phyloP scores from a whole-genome alignment of 768 basidiomycete genomes.

The Suillus spraguei region DNA sequence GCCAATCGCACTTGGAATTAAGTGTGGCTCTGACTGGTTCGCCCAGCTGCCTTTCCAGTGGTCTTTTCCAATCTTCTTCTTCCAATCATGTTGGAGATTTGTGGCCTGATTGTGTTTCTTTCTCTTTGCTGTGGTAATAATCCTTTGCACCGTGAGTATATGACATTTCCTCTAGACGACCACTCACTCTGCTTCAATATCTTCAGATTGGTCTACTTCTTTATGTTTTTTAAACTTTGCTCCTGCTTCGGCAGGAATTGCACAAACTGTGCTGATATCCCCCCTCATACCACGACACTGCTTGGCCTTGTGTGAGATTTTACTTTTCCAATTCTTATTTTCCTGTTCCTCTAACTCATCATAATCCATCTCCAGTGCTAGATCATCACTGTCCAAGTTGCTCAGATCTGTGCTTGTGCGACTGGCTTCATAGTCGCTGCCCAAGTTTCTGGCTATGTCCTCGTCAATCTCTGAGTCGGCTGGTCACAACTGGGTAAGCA shows the following conservation, averaged over 20 bases:
- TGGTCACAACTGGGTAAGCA: neutral
- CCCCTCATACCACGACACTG: neutral
- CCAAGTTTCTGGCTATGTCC: neutral
- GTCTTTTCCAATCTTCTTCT: neutral
- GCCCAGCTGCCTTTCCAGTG: neutral
- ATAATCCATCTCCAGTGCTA: neutral
- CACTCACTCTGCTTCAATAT: neutral
- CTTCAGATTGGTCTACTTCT: neutral
- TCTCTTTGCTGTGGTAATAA: neutral
- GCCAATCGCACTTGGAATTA: neutral
- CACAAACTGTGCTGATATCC: neutral
- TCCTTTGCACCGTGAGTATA: neutral
- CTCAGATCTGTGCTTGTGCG: neutral
- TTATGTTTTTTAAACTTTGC: neutral
- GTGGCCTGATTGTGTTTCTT: neutral
- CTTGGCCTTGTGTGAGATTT: neutral
- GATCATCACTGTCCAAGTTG: neutral
- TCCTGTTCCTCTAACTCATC: neutral
- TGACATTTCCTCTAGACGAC: neutral
- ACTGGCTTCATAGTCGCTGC: neutral
- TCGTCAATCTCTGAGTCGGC: neutral
- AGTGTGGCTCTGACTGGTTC: conserved; percentile 1
- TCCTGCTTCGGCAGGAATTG: neutral
- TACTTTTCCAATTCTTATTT: neutral
- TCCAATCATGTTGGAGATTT: neutral